A percentile compares a stretch with the other conserved stretches of the same genome.
These are phyloP conservation scores for Lactarius pseudohatsudake DNA, from an alignment of 768 basidiomycete species.

Conservation along the genomic window DNA sequence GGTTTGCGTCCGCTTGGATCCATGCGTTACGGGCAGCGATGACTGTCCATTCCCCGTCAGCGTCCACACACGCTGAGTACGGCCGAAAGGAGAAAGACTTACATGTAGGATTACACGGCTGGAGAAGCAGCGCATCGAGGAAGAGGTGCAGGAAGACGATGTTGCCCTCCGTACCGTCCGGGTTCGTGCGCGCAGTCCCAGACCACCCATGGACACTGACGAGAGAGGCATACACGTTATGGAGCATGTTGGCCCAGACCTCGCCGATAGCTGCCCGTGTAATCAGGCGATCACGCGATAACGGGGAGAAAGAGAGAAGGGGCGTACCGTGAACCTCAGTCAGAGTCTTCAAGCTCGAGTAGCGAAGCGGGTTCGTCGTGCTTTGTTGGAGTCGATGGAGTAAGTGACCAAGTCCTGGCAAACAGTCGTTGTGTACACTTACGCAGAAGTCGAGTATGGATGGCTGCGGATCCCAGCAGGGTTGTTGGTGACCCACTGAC, in stretches of 20 bases:
- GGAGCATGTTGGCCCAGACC: constrained; percentile 51
- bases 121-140: constrained; percentile 49
- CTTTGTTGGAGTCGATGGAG: too few species aligned
- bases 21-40: constrained; percentile 48
- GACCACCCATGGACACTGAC: constrained; percentile 35
- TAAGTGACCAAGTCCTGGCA: too few species aligned
- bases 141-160: constrained; percentile 52
- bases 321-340: too few species aligned
- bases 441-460: too few species aligned
- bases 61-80: background rate
- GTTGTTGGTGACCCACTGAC: too few species aligned
- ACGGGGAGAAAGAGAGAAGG: background rate
- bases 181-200: constrained; percentile 42
- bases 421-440: too few species aligned
- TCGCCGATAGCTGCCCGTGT: constrained; percentile 50
- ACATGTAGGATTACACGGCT: constrained; percentile 52
- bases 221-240: constrained; percentile 40
- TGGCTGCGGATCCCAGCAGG: too few species aligned
- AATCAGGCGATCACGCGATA: background rate
- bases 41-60: constrained; percentile 34
- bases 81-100: constrained; percentile 26
- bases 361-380: too few species aligned
- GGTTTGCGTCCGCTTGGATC: constrained; percentile 53
- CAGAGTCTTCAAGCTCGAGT: too few species aligned
- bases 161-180: constrained; percentile 45